A percentile compares a stretch with the other conserved stretches of the same genome.
phyloP scores from a whole-genome alignment of 2,329 filamentous ascomycete species.

The Colletotrichum gloeosporioides region DNA sequence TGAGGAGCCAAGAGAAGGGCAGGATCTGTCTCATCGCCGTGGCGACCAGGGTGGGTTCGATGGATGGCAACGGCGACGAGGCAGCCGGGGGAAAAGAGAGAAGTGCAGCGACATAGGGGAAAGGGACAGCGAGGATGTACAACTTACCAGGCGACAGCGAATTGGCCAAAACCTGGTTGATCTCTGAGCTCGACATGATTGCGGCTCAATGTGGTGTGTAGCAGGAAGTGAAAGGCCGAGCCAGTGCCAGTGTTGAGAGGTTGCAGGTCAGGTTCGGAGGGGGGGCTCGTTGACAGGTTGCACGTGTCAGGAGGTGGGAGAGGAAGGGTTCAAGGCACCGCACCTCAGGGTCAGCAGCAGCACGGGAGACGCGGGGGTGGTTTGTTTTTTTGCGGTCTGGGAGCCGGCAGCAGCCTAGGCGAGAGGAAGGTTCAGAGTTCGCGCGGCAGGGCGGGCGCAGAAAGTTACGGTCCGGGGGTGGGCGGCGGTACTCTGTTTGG shows the following conservation, averaged over 20 bases:
- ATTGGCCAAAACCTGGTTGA: conserved; percentile 96
- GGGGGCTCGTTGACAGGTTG: conserved; percentile 18
- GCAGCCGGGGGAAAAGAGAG: background rate
- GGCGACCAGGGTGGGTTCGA: conserved; percentile 1
- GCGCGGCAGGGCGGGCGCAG: conserved; percentile 1
- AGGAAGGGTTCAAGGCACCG: conserved; percentile 17
- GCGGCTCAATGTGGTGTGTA: conserved; percentile 28
- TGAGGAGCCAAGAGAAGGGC: conserved; percentile 6
- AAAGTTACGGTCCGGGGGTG: background rate
- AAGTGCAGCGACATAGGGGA: background rate
- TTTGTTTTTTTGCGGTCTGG: background rate
- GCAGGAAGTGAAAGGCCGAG: conserved; percentile 13
- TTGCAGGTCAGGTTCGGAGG: conserved; percentile 9
- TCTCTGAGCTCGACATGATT: conserved; percentile 81
- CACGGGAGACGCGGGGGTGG: conserved; percentile 12
- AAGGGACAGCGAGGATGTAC: background rate
- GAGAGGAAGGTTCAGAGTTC: background rate
- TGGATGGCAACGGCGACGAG: background rate
- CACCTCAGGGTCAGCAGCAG: conserved; percentile 8
- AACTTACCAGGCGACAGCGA: conserved; percentile 91
- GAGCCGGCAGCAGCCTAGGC: conserved; percentile 1
- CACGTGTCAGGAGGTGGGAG: conserved; percentile 22
- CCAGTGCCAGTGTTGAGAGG: conserved; percentile 18
- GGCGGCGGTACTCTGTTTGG: background rate
- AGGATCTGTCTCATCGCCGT: background rate